A percentile compares a stretch with the other conserved stretches of the same genome.
These are phyloP conservation scores for Cucumis hystrix DNA, from an alignment of 306 rosid genomes.

Conservation along the genomic window DNA sequence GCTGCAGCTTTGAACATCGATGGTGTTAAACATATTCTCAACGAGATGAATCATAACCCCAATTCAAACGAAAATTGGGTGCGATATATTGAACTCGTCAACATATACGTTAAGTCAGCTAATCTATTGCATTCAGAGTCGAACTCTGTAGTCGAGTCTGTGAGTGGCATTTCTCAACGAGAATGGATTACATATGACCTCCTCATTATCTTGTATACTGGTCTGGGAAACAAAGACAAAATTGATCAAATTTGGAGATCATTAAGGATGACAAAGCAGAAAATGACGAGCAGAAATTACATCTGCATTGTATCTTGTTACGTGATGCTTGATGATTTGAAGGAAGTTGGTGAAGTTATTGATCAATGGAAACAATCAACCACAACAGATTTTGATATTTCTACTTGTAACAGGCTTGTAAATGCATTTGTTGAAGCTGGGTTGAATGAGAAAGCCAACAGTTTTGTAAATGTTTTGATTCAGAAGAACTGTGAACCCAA, in stretches of 20 bases:
- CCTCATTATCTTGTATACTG: slow-evolving; percentile 68
- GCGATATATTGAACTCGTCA: slow-evolving; percentile 50
- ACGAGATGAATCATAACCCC: slow-evolving; percentile 47
- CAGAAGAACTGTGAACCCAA: slow-evolving; percentile 35
- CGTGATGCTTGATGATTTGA: slow-evolving; percentile 53
- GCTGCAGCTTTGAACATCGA: slow-evolving; percentile 57
- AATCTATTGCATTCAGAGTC: slow-evolving; percentile 40
- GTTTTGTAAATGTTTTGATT: slow-evolving; percentile 35
- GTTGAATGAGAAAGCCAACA: slow-evolving; percentile 31
- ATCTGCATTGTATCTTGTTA: slow-evolving; percentile 62
- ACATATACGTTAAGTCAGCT: slow-evolving; percentile 37
- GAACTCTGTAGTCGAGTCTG: slow-evolving; percentile 47
- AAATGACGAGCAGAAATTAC: slow-evolving; percentile 75
- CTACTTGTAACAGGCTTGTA: slow-evolving; percentile 43
- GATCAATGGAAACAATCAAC: slow-evolving; percentile 80
- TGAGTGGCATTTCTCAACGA: slow-evolving; percentile 52
- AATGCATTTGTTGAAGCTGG: slow-evolving; percentile 49
- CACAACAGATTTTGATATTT: slow-evolving; percentile 36
- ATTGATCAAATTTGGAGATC: slow-evolving; percentile 83
- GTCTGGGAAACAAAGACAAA: slow-evolving; percentile 58
- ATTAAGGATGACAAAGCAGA: slow-evolving; percentile 62
- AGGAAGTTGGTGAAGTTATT: slow-evolving; percentile 59
- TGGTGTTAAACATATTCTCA: slow-evolving; percentile 49
- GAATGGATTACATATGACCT: slow-evolving; percentile 91
- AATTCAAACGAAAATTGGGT: slow-evolving; percentile 52